Evolutionary conservation across 1,139 yeast genomes (phyloP), one percentile per base, ranked within the genome.

Genomic region (Nakaseomyces sp.): DNA sequence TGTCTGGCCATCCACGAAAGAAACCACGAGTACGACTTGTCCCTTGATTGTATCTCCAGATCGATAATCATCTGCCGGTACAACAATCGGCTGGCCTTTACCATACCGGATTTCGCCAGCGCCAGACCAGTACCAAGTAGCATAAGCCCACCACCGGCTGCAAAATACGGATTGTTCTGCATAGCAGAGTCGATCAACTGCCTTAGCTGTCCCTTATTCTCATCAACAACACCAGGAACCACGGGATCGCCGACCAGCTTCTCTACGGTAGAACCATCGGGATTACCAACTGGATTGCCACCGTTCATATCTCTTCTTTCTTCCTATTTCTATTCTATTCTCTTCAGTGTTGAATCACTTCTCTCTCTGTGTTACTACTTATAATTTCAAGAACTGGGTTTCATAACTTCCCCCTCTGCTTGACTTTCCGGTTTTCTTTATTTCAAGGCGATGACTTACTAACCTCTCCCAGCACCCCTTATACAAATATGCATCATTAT

Each of bases 131-230:
- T 89, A 17, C 98, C 98, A 2, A 91, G 69, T 3, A 89, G 71
- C 98, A 91, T 91, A 39, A 91, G 70, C 0, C 98, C 98, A 54
- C 96, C 96, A 57, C 98, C 93, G 0, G 97, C 98, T 2, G 96
- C 94, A 67, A 91, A 91, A 63, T 86, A 87, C 8, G 96, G 97
- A 59, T 91, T 91, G 36, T 79, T 76, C 15, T 74, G 72, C 52
- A 86, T 69, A 7, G 81, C 74, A 46, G 28, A 20, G 38, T 35
- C 38, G 9, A 35, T 20, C 28, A 35, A 22, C 9, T 20, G 28
- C 28, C 38, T 20, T 12, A 35, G 2, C 10, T 20, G 26, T 8
- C 38, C 38, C 22, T 35, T 26, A n/a, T 26, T 35, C 12, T 47
- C 49, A 13, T 30, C 36, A 6, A 29, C 36, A 12, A 24, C 43